Base-by-base conservation (phyloP, 768 basidiomycete species). In the Inosperma sp. region DNA sequence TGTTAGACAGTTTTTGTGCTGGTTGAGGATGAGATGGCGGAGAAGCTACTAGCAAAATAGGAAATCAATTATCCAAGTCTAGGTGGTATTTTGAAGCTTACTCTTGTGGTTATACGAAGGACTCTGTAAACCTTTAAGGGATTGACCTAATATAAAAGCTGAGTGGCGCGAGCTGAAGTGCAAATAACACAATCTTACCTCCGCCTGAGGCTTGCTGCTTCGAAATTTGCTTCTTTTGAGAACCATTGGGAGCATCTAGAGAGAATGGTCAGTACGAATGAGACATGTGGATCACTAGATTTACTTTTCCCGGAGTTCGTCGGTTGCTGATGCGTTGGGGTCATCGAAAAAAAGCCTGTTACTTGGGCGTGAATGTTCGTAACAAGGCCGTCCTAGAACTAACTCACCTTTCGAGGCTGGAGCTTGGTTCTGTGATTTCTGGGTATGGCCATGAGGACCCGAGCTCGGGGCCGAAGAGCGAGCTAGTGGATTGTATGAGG, bases 51-150 rank as follows among this genome's bases (percentile, higher is more conserved):
- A 36, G 35, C 35, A n/a, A 36, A 36, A 36, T 21, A 14, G 35
- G 35, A 37, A 19, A 21, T 37, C 17, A 37, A 19, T 37, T 9
- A n/a, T n/a, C n/a, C n/a, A n/a, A n/a, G n/a, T 3, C 1, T 37
- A 21, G 16, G 51, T 26, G 35, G 36, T 45, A 25, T 51, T 46
- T 49, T 30, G 36, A 55, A 44, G 49, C 54, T 55, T 51, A 55
- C 54, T 43, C 49, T 55, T 55, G 53, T 51, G 53, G 34, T 50
- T 50, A 51, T 45, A 36, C 54, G 49, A 55, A 26, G 54, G 54
- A 33, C 22, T 47, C 49, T 47, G 43, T 46, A 36, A 41, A 51
- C 43, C 54, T 55, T 50, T 31, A 49, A 39, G 42, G 31, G 36
- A 45, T 54, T 49, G 48, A 54, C 48, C 53, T 54, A 50, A 48